These are phyloP conservation scores for Phlebiopsis flavidoalba DNA, from an alignment of 768 basidiomycete species.

Conservation along the genomic window DNA sequence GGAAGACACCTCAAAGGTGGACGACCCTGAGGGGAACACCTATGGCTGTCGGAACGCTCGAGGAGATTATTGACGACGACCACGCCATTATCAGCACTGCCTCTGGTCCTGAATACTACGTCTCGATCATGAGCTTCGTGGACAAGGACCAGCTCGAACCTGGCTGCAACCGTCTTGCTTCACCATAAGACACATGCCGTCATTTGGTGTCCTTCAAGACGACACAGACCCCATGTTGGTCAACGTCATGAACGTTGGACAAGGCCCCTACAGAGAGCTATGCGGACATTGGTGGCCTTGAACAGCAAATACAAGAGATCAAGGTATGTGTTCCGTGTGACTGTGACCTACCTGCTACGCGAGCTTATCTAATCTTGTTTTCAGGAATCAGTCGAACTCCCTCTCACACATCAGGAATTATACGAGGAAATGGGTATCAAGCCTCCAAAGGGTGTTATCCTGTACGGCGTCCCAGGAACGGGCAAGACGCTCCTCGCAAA, in stretches of 20 bases:
- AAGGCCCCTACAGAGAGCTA: conserved; percentile 99
- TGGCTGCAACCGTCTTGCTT: conserved; percentile 86
- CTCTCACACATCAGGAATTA: conserved; percentile 94
- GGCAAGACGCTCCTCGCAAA: conserved; percentile 98
- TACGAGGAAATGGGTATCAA: conserved; percentile 99
- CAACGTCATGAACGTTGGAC: conserved; percentile 97
- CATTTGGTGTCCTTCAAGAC: conserved; percentile 92
- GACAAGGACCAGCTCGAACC: conserved; percentile 98
- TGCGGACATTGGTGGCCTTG: conserved; percentile 96
- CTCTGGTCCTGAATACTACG: conserved; percentile 94
- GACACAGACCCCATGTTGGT: conserved; percentile 96
- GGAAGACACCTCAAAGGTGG: conserved; percentile 89
- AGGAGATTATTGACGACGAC: conserved; percentile 97
- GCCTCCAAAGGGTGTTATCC: conserved; percentile 98
- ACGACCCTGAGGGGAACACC: conserved; percentile 92
- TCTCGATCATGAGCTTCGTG: conserved; percentile 95
- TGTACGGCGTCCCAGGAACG: conserved; percentile 97
- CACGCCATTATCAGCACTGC: conserved; percentile 98
- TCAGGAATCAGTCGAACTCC: conserved; percentile 96
- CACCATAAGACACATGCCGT: conserved; percentile 96
- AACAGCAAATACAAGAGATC: conserved; percentile 97
- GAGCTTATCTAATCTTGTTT: not conserved
- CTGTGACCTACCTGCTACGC: not conserved
- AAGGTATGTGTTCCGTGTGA: conserved; percentile 53
- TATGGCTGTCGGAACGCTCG: conserved; percentile 97